Percentiles rank a stretch among this genome's conserved stretches.
These are phyloP conservation scores for Trichothecium roseum DNA, from an alignment of 2,329 filamentous ascomycete genomes.

Conservation along the genomic window DNA sequence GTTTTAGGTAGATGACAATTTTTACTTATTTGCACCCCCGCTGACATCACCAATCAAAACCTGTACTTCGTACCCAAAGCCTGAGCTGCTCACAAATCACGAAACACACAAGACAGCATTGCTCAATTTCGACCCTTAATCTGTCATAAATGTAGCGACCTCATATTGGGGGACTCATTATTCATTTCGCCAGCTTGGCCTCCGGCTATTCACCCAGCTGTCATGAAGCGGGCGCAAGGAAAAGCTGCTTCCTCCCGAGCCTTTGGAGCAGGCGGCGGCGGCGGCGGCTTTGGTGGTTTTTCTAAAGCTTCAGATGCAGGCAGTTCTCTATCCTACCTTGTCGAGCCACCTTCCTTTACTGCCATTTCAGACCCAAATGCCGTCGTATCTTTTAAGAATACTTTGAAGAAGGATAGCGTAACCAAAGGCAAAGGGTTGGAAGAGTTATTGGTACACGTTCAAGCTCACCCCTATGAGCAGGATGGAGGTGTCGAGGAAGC, in stretches of 20 bases:
- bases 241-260: constrained; percentile 2
- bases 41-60: too few species aligned
- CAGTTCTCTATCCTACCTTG: constrained; percentile 68
- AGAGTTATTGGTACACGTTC: constrained; percentile 61
- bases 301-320: constrained; percentile 9
- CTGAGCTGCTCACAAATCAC: not conserved
- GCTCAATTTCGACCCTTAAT: not conserved
- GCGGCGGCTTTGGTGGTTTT: constrained; percentile 6
- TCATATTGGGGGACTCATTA: too few species aligned
- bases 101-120: not conserved
- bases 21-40: too few species aligned
- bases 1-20: too few species aligned
- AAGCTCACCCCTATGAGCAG: constrained; percentile 38
- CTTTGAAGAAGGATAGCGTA: constrained; percentile 84
- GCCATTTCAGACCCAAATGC: constrained; percentile 69
- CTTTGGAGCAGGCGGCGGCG: not conserved
- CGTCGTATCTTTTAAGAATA: constrained; percentile 84
- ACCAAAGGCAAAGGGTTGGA: constrained; percentile 88
- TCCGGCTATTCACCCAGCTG: too few species aligned
- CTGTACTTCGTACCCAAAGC: too few species aligned
- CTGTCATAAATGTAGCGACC: too few species aligned
- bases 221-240: constrained; percentile 4
- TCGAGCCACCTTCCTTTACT: constrained; percentile 74
- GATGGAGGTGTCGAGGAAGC: constrained; percentile 64
- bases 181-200: too few species aligned